Conservation (phyloP, 176 grass and related monocot genomes). For the Phoenix dactylifera region DNA sequence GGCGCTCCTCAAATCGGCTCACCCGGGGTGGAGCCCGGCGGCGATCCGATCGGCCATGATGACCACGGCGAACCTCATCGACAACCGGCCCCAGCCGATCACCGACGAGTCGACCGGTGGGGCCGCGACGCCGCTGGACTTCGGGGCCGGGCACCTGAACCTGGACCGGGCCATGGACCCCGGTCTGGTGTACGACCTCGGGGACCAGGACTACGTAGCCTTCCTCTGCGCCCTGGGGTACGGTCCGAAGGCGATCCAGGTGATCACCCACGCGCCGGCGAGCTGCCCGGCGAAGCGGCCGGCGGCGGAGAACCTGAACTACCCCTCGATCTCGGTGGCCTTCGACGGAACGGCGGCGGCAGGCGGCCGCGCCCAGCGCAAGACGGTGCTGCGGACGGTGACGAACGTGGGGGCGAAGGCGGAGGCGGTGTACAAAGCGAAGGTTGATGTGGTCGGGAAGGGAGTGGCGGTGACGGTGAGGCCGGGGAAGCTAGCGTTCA, state of each 20-base stretch:
- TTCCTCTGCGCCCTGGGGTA: conserved; percentile 93
- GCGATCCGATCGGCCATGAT: conserved; percentile 85
- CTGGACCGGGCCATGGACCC: conserved; percentile 68
- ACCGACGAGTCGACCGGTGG: conserved; percentile 50
- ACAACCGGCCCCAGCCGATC: conserved; percentile 51
- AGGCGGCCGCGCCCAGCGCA: conserved; percentile 24
- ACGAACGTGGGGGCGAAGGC: conserved; percentile 59
- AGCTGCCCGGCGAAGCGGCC: conserved; percentile 36
- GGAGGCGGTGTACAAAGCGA: conserved; percentile 41
- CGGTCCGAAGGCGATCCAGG: conserved; percentile 63
- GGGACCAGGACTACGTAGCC: conserved; percentile 60
- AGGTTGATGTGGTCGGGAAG: conserved; percentile 44
- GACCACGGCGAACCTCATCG: conserved; percentile 48
- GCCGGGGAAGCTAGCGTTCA: conserved; percentile 63
- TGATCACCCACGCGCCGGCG: conserved; percentile 69
- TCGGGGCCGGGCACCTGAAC: conserved; percentile 60
- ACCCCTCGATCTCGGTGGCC: conserved; percentile 87
- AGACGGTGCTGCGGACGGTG: conserved; percentile 46
- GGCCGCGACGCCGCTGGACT: conserved; percentile 65
- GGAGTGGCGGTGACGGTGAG: conserved; percentile 36
- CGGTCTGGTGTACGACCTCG: conserved; percentile 70
- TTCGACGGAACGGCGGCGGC: conserved; percentile 24
- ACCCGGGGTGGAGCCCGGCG: conserved; percentile 69
- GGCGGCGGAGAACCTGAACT: conserved; percentile 68
- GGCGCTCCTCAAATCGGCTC: conserved; percentile 72